Evolutionary conservation across 495 filamentous ascomycete species (phyloP), one percentile per base, ranked within the genome.

Genomic region (Hapsidospora chrysogenum): DNA sequence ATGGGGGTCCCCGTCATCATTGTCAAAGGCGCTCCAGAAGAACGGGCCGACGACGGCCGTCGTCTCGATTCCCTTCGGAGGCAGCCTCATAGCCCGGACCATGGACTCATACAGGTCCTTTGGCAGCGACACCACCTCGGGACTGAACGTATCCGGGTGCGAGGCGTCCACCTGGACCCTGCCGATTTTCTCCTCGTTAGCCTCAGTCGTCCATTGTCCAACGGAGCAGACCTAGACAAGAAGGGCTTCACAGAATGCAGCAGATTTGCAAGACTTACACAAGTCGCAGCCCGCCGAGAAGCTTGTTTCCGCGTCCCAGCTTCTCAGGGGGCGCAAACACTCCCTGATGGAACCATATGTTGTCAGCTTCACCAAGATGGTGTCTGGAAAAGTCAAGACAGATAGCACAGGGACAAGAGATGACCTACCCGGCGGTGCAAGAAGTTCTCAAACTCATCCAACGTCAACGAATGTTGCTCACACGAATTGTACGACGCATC

Each of bases 361-460:
- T 18, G 17, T 26, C 17, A 9, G 10, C 9, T 15, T 29, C 27
- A 17, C 29, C 29, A 8, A 14, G 8, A 1, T 14, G 9, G 30
- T 17, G 9, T 36, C 13, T 10, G n/a, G n/a, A 15, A 18, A 9
- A 7, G n/a, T 10, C 14, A 40, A n/a, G 18, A 19, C 8, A 29
- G n/a, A 14, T 3, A 28, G n/a, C 4, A 19, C 18, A 5, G 27
- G 32, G 4, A 25, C 9, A 35, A 14, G 22, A 18, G 16, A 18
- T 15, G 11, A 48, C 63, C 39, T 49, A 68, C 67, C 43, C 51
- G 47, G 21, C 52, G 62, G 22, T 58, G 49, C 3, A 70, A 45
- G 34, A 63, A 72, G 44, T 72, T 72, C 18, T 58, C 51, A 45
- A 70, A 70, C 35, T 72, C 66, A 51, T 66, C 62, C 19, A 36